Percentiles rank a stretch among this genome's conserved stretches.
These are phyloP conservation scores for Euphorbia schlechtendalii DNA, from an alignment of 441 rosid species.

Conservation along the genomic window DNA sequence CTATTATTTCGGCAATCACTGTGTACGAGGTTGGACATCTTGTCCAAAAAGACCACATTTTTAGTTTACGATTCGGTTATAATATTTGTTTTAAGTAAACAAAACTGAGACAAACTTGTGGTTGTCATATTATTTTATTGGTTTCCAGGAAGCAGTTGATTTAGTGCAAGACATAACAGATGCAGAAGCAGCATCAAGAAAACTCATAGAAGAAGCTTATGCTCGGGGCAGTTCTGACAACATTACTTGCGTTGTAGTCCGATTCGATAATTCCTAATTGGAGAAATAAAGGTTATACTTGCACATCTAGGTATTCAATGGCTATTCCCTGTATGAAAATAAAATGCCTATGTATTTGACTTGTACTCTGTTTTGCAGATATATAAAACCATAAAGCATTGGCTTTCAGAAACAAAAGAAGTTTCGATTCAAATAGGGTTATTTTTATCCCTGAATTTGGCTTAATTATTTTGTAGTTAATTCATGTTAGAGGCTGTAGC, in stretches of 20 bases:
- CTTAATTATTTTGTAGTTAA: slow-evolving; percentile 2
- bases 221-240: slow-evolving; percentile 71
- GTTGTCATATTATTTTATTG: background rate
- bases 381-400: background rate
- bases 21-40: background rate
- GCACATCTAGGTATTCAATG: background rate
- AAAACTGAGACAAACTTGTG: background rate
- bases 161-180: slow-evolving; percentile 44
- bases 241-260: slow-evolving; percentile 72
- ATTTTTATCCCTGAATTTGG: background rate
- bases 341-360: background rate
- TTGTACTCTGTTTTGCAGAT: background rate
- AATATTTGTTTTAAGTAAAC: background rate
- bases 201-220: slow-evolving; percentile 59
- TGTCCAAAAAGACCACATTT: background rate
- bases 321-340: background rate
- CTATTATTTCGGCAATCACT: background rate
- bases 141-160: slow-evolving; percentile 53
- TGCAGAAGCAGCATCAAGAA: slow-evolving; percentile 63
- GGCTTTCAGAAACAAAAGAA: background rate
- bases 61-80: background rate
- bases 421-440: background rate
- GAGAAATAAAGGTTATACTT: slow-evolving; percentile 4
- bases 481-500: background rate
- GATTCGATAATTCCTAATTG: slow-evolving; percentile 39